These are phyloP conservation scores for Corylus avellana DNA, from an alignment of 306 rosid species.

Conservation along the genomic window DNA sequence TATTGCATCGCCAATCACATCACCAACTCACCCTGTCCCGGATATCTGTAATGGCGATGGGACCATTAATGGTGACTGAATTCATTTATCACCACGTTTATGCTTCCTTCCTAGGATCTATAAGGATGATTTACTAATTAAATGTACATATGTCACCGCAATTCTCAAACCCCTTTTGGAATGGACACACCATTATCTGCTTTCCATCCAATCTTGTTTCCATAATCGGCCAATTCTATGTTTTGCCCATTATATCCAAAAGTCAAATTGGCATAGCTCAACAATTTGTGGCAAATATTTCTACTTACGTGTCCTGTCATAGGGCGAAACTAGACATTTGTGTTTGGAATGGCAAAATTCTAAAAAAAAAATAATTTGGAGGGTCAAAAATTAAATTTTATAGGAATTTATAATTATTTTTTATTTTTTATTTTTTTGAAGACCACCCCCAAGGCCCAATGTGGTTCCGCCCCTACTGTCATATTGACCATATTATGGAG, in stretches of 20 bases:
- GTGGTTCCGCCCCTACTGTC: no score
- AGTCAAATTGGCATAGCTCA: neutral
- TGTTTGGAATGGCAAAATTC: no score
- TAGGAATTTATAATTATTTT: no score
- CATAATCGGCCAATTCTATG: constrained; percentile 4
- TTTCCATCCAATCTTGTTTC: neutral
- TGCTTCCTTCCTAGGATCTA: neutral
- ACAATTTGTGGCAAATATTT: neutral
- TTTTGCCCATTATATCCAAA: constrained; percentile 13
- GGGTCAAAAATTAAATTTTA: no score
- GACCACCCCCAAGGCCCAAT: no score
- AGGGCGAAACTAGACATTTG: no score
- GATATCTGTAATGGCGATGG: constrained; percentile 21
- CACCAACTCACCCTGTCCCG: constrained; percentile 18
- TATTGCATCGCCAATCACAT: constrained; percentile 26
- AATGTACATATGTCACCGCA: neutral
- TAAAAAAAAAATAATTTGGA: no score
- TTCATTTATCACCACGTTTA: constrained; percentile 14
- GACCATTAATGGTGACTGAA: constrained; percentile 23
- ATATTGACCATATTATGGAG: neutral
- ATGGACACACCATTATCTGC: constrained; percentile 16
- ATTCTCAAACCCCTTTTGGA: constrained; percentile 24
- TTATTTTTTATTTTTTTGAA: no score
- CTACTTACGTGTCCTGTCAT: neutral
- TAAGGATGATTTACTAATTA: no score